Base-by-base conservation (phyloP, 257 asterid species). In the Eucommia ulmoides region DNA sequence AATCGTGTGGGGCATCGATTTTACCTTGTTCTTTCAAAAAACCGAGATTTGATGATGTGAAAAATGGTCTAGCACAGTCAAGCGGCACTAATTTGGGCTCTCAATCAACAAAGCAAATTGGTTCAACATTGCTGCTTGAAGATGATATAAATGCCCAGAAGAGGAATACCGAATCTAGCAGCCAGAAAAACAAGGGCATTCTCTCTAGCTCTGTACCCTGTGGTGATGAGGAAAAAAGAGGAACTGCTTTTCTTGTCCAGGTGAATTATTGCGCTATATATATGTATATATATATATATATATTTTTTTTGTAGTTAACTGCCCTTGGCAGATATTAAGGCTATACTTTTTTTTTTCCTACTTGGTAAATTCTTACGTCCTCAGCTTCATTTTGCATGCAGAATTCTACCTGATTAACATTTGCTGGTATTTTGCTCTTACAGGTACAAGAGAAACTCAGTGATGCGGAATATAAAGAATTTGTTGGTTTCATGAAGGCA, bases 391-490 rank as follows among this genome's bases (percentile, higher is more conserved):
- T n/a, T n/a, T n/a, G n/a, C n/a, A n/a, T n/a, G n/a, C n/a, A n/a
- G n/a, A n/a, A n/a, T n/a, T n/a, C n/a, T n/a, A n/a, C n/a, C n/a
- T n/a, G n/a, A n/a, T n/a, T n/a, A n/a, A n/a, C n/a, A n/a, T n/a
- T n/a, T n/a, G n/a, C n/a, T 41, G 33, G 22, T 59, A 25, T 52
- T 38, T 42, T 4, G 56, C n/a, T 33, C 52, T 45, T 56, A 56
- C 92, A 89, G 98, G 93, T 83, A 23, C 79, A 69, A n/a, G 86
- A 75, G 64, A 80, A 78, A 77, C 98, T 89, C 56, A 67, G 72
- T 20, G 84, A 63, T 62, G 55, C 74, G 19, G 98, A 89, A 66
- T 89, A 89, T 64, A 74, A 65, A 62, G 92, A 85, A 53, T 91
- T 91, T 45, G 74, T 85, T 50, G 76, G 76, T 65, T 75, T 72